Percentiles rank a stretch among this genome's conserved stretches.
Conservation (phyloP, 805 yeast genomes). For the Grigorovia humatica region DNA sequence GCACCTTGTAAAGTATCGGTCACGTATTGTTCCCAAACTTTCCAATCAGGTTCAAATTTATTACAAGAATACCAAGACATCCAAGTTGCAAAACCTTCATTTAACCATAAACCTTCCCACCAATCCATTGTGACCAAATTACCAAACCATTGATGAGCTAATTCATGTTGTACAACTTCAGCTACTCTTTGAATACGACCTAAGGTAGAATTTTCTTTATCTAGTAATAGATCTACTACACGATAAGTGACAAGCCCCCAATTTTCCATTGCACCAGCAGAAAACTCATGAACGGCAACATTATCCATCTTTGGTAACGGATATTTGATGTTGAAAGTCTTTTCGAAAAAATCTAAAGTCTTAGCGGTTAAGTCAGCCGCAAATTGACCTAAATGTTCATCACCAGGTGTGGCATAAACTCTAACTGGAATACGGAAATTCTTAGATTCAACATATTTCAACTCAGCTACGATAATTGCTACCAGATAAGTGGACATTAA, state of each 20-base stretch:
- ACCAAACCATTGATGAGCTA: conserved; percentile 91
- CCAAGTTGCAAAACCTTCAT: conserved; percentile 88
- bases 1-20: conserved; percentile 69
- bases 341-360: conserved; percentile 63
- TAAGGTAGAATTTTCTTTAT: conserved; percentile 57
- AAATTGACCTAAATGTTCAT: conserved; percentile 58
- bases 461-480: conserved; percentile 75
- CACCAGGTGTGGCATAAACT: conserved; percentile 73
- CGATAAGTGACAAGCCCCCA: conserved; percentile 75
- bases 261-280: conserved; percentile 88
- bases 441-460: conserved; percentile 57
- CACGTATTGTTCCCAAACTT: conserved; percentile 77
- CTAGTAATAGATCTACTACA: conserved; percentile 63
- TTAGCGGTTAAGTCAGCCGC: conserved; percentile 69
- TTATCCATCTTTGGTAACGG: conserved; percentile 75
- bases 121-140: conserved; percentile 84
- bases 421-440: conserved; percentile 66
- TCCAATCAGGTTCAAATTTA: conserved; percentile 72
- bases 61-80: conserved; percentile 82
- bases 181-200: conserved; percentile 64
- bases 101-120: conserved; percentile 87
- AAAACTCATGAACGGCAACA: conserved; percentile 74
- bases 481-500: conserved; percentile 77
- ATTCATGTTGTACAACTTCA: conserved; percentile 79
- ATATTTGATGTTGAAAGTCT: conserved; percentile 63